phyloP scores from a whole-genome alignment of 345 rosid genomes.

The Nasturtium officinale region DNA sequence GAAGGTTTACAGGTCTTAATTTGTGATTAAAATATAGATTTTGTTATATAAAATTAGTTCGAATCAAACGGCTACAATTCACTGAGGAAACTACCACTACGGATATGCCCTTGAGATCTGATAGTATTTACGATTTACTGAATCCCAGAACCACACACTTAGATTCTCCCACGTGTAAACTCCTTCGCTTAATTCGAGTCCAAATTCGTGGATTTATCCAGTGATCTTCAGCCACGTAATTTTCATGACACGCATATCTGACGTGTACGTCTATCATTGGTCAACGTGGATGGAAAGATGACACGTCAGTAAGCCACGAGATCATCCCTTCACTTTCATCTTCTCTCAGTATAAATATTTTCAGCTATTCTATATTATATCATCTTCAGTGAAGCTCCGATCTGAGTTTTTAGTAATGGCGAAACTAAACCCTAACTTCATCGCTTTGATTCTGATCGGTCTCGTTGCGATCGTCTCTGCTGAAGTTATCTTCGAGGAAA shows the following conservation, averaged over 20 bases:
- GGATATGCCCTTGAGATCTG: conserved; percentile 1
- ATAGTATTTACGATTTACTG: conserved; percentile 21
- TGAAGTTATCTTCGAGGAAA: conserved; percentile 83
- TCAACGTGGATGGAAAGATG: not conserved
- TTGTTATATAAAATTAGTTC: not conserved
- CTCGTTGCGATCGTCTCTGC: conserved; percentile 62
- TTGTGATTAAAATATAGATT: too few relatives aligned
- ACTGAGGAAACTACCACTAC: not conserved
- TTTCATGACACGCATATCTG: conserved; percentile 38
- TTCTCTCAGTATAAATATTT: conserved; percentile 12
- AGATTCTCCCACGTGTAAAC: conserved; percentile 28
- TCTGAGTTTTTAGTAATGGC: conserved; percentile 51
- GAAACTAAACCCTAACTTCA: conserved; percentile 45
- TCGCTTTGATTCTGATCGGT: conserved; percentile 44
- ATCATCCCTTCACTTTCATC: conserved; percentile 27
- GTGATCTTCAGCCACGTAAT: conserved; percentile 47
- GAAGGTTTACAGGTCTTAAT: too few relatives aligned
- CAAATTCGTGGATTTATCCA: conserved; percentile 42
- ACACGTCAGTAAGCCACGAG: conserved; percentile 18
- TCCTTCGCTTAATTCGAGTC: not conserved
- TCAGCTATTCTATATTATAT: not conserved
- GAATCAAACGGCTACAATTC: conserved; percentile 31
- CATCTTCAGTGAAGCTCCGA: conserved; percentile 25
- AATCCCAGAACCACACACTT: conserved; percentile 4
- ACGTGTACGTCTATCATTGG: conserved; percentile 37